phyloP scores from a whole-genome alignment of 2,329 filamentous ascomycete species.

The Aspergillus aculeatinus region DNA sequence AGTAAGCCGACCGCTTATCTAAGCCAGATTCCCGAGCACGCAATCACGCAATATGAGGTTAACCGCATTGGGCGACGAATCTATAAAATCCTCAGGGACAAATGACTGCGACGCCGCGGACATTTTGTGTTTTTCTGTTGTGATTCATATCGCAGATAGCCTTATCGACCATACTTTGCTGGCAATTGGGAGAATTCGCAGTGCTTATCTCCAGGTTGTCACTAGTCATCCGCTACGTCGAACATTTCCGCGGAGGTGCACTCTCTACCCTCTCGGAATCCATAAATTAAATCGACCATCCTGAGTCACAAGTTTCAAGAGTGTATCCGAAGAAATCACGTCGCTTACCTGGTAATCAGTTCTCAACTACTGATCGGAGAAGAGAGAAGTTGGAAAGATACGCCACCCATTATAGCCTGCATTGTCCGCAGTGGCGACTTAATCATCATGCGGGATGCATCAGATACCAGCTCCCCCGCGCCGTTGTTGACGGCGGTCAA shows the following conservation, averaged over 20 bases:
- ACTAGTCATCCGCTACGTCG: constrained; percentile 10
- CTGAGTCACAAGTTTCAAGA: neutral
- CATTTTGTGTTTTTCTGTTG: constrained; percentile 2
- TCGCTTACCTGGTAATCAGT: too few relatives aligned
- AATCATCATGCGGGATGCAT: constrained; percentile 34
- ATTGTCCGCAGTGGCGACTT: constrained; percentile 15
- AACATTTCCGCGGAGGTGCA: constrained; percentile 23
- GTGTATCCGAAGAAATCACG: neutral
- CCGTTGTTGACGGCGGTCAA: constrained; percentile 44
- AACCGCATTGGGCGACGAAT: constrained; percentile 28
- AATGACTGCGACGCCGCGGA: constrained; percentile 1
- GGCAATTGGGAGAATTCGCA: constrained; percentile 9
- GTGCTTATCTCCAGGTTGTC: constrained; percentile 21
- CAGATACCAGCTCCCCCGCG: constrained; percentile 20
- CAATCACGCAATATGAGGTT: constrained; percentile 35
- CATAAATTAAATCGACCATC: neutral
- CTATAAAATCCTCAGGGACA: constrained; percentile 22
- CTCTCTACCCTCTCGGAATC: constrained; percentile 2
- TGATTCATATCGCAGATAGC: constrained; percentile 17
- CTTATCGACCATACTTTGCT: constrained; percentile 18
- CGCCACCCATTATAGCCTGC: neutral
- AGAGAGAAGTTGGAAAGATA: neutral
- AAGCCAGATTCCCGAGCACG: constrained; percentile 27
- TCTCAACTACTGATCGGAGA: too few relatives aligned
- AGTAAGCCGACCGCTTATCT: constrained; percentile 17